These are phyloP conservation scores for Pichia gijzeniarum DNA, from an alignment of 805 yeast genomes.

Conservation along the genomic window DNA sequence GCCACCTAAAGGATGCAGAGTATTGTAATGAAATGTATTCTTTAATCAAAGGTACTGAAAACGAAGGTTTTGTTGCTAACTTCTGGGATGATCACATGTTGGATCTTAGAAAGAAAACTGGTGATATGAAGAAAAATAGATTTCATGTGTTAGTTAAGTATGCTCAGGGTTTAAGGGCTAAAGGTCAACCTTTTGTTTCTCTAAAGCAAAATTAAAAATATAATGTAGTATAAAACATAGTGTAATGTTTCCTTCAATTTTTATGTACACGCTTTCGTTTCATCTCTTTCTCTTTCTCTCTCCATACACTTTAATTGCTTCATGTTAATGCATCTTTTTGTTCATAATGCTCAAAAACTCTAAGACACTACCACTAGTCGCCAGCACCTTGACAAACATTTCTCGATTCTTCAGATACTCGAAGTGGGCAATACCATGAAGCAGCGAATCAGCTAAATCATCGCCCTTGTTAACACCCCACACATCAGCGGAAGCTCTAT, in stretches of 20 bases:
- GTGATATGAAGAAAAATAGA: slow-evolving; percentile 25
- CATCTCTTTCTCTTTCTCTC: too few relatives aligned
- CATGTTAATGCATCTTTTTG: background rate
- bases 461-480: slow-evolving; percentile 42
- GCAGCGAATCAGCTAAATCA: slow-evolving; percentile 59
- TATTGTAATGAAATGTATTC: slow-evolving; percentile 44
- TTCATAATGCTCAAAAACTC: background rate
- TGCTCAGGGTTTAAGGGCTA: slow-evolving; percentile 21
- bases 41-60: slow-evolving; percentile 32
- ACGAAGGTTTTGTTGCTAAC: slow-evolving; percentile 29
- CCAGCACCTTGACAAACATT: slow-evolving; percentile 6
- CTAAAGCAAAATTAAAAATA: slow-evolving; percentile 6
- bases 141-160: slow-evolving; percentile 24
- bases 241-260: too few relatives aligned
- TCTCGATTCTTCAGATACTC: slow-evolving; percentile 32
- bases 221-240: too few relatives aligned
- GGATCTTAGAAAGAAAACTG: slow-evolving; percentile 23
- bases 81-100: slow-evolving; percentile 25
- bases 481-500: slow-evolving; percentile 10
- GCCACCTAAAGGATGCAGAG: slow-evolving; percentile 51
- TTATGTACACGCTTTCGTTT: too few relatives aligned
- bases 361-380: background rate
- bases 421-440: slow-evolving; percentile 50
- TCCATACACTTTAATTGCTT: too few relatives aligned
- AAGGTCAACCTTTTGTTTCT: slow-evolving; percentile 22